phyloP scores from a whole-genome alignment of 257 asterid species.

The Solanum sparsipilum region DNA sequence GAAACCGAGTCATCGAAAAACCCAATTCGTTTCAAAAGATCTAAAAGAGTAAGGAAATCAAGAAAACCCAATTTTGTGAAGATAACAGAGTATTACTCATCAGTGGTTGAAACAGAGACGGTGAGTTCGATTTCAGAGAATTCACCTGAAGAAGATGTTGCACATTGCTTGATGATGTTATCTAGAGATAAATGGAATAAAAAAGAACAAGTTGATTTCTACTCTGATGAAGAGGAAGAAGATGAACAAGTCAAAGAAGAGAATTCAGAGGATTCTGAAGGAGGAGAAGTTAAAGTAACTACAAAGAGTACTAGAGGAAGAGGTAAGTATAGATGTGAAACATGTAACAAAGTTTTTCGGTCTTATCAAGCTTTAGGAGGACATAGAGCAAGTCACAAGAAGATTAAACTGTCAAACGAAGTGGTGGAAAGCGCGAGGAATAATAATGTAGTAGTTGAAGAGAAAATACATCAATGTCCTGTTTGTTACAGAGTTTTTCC shows the following conservation, averaged over 20 bases:
- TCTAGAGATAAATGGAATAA: constrained; percentile 59
- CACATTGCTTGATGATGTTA: constrained; percentile 72
- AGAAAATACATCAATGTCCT: constrained; percentile 65
- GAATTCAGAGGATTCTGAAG: not conserved
- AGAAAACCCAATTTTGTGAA: constrained; percentile 10
- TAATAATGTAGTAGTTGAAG: constrained; percentile 8
- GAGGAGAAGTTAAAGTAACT: constrained; percentile 2
- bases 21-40: constrained; percentile 21
- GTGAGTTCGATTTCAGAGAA: constrained; percentile 60
- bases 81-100: constrained; percentile 11
- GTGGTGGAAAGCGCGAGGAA: not conserved
- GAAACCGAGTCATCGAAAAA: constrained; percentile 46
- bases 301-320: constrained; percentile 13
- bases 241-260: not conserved
- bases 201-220: not conserved
- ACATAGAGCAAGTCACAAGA: constrained; percentile 89
- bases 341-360: constrained; percentile 50
- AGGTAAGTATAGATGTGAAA: constrained; percentile 68
- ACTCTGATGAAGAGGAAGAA: not conserved
- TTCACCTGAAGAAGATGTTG: constrained; percentile 68
- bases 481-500: constrained; percentile 61
- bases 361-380: constrained; percentile 96
- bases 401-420: constrained; percentile 3
- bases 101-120: constrained; percentile 24
- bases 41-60: constrained; percentile 36